A percentile compares a stretch with the other conserved stretches of the same genome.
Conservation (phyloP, 1,139 yeast species). For the Debaryomyces udenii region DNA sequence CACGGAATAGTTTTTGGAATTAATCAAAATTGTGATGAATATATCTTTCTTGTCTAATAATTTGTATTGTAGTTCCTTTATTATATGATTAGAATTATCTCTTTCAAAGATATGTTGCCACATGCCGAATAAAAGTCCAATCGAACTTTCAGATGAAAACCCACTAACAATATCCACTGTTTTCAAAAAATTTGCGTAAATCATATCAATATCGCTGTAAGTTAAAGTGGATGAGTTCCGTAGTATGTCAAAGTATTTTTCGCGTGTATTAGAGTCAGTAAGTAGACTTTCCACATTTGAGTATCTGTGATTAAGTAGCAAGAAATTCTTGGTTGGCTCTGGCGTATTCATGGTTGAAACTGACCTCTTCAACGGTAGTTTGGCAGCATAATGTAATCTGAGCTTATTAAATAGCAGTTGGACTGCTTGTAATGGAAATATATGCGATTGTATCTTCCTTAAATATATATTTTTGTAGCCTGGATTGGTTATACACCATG, state of each 20-base stretch:
- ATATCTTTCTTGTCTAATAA: conserved; percentile 22
- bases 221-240: conserved; percentile 11
- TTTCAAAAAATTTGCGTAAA: conserved; percentile 19
- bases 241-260: conserved; percentile 16
- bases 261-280: conserved; percentile 14
- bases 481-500: conserved; percentile 12
- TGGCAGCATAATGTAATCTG: not conserved
- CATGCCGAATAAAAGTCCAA: conserved; percentile 24
- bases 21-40: conserved; percentile 26
- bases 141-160: conserved; percentile 17
- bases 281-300: conserved; percentile 19
- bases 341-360: conserved; percentile 1
- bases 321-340: conserved; percentile 1
- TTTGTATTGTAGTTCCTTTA: conserved; percentile 18
- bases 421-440: conserved; percentile 6
- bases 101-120: conserved; percentile 22
- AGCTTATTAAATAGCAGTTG: not conserved
- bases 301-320: conserved; percentile 11
- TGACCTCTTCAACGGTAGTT: not conserved
- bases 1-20: conserved; percentile 21
- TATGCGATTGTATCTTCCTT: conserved; percentile 10
- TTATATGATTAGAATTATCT: conserved; percentile 6
- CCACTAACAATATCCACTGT: conserved; percentile 23
- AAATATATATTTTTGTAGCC: conserved; percentile 11
- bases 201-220: conserved; percentile 15